phyloP scores from a whole-genome alignment of 23 red algal genomes.

The Gracilariopsis chorda region DNA sequence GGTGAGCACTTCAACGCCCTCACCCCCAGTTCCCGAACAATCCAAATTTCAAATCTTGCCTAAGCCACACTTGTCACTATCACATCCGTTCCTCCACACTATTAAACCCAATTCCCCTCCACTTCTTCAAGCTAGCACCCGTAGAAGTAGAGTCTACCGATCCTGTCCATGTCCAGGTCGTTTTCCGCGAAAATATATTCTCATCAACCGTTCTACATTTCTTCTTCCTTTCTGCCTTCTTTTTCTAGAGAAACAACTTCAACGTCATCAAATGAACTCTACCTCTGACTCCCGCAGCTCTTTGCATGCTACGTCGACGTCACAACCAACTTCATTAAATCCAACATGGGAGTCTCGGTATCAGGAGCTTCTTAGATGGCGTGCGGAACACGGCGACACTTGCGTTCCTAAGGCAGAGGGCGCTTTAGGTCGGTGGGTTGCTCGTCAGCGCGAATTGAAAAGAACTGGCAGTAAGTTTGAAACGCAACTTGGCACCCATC shows the following conservation, averaged over 20 bases:
- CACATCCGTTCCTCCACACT: background rate
- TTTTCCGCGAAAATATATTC: constrained; percentile 8
- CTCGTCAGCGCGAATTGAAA: constrained; percentile 68
- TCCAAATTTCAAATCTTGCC: constrained; percentile 6
- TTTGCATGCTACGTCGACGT: background rate
- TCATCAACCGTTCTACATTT: no score
- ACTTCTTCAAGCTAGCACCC: background rate
- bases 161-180: background rate
- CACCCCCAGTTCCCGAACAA: background rate
- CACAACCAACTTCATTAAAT: background rate
- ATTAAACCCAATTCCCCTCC: background rate
- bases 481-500: background rate
- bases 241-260: no score
- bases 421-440: constrained; percentile 66
- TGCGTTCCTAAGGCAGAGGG: constrained; percentile 76
- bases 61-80: background rate
- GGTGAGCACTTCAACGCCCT: background rate
- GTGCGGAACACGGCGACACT: constrained; percentile 28
- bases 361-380: constrained; percentile 59
- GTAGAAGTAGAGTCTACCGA: background rate
- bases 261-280: background rate
- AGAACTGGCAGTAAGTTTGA: constrained; percentile 55
- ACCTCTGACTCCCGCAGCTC: background rate
- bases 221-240: no score
- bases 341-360: constrained; percentile 60